Evolutionary conservation across 441 rosid genomes (phyloP).

Genomic region (Syzygium syzygioides): DNA sequence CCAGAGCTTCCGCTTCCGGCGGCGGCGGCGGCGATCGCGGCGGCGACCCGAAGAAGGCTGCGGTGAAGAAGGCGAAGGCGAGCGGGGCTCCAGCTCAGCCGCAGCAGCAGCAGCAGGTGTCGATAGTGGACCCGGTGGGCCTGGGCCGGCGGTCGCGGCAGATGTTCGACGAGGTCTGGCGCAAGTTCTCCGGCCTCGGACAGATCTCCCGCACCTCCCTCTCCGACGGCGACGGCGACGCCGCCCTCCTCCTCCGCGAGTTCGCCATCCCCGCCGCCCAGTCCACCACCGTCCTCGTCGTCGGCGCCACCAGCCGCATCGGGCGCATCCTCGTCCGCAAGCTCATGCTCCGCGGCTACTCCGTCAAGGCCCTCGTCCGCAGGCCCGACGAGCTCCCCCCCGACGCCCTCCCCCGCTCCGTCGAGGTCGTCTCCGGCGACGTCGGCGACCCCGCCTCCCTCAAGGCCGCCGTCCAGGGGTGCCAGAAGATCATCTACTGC

Average conservation of each 20-base stretch:
- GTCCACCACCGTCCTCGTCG: conserved; percentile 84
- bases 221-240: conserved; percentile 45
- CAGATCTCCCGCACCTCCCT: conserved; percentile 88
- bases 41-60: conserved; percentile 15
- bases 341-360: conserved; percentile 92
- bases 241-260: conserved; percentile 69
- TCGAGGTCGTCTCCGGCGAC: conserved; percentile 79
- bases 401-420: conserved; percentile 84
- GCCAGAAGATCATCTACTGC: conserved; percentile 86
- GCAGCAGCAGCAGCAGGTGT: conserved; percentile 23
- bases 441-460: conserved; percentile 84
- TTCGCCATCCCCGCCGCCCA: conserved; percentile 91
- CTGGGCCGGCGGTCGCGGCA: conserved; percentile 84
- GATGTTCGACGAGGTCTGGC: conserved; percentile 91
- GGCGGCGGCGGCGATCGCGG: not conserved
- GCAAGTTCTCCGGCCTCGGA: conserved; percentile 90
- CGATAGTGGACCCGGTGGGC: conserved; percentile 79
- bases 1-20: not conserved
- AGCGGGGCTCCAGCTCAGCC: not conserved
- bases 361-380: conserved; percentile 88
- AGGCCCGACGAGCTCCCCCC: conserved; percentile 63
- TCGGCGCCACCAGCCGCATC: conserved; percentile 91
- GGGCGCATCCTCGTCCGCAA: conserved; percentile 91
- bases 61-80: conserved; percentile 13
- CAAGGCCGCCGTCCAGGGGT: conserved; percentile 68